phyloP scores from a whole-genome alignment of 1,139 yeast genomes.

The Groenewaldozyma sp. region DNA sequence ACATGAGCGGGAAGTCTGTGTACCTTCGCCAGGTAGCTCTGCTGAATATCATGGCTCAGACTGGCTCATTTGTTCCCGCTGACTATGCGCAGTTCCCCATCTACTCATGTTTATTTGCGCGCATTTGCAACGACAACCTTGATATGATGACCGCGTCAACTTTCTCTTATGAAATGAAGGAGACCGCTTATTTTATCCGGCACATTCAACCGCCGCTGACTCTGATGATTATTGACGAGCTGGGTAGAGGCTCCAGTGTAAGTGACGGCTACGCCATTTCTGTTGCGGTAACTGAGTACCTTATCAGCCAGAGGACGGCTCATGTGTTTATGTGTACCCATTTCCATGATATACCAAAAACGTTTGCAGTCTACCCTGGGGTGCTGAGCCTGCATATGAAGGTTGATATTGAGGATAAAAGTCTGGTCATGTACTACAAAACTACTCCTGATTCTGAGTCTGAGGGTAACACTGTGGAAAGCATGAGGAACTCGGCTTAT shows the following conservation, averaged over 20 bases:
- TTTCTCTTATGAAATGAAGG: conserved; percentile 96
- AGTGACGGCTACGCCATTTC: conserved; percentile 49
- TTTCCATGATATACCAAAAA: conserved; percentile 1
- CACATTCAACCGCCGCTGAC: conserved; percentile 48
- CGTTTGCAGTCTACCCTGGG: not conserved
- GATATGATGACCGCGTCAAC: conserved; percentile 87
- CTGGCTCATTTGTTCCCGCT: conserved; percentile 82
- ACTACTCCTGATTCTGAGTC: conserved; percentile 1
- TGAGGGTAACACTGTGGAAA: not conserved
- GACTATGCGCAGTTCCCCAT: conserved; percentile 54
- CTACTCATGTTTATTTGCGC: conserved; percentile 64
- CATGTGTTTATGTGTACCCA: conserved; percentile 2
- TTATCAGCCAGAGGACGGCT: not conserved
- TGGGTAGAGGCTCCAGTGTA: conserved; percentile 94
- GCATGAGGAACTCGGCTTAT: not conserved
- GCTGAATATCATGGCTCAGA: conserved; percentile 66
- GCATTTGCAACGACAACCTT: conserved; percentile 51
- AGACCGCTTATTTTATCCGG: conserved; percentile 67
- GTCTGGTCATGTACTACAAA: conserved; percentile 1
- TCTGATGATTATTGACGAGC: conserved; percentile 83
- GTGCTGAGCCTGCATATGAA: conserved; percentile 1
- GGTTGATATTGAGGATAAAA: not conserved
- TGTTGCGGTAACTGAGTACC: not conserved
- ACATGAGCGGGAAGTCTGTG: conserved; percentile 71
- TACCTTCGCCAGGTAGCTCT: conserved; percentile 57